phyloP scores from a whole-genome alignment of 148 eudicot species.

The Selenicereus undatus region DNA sequence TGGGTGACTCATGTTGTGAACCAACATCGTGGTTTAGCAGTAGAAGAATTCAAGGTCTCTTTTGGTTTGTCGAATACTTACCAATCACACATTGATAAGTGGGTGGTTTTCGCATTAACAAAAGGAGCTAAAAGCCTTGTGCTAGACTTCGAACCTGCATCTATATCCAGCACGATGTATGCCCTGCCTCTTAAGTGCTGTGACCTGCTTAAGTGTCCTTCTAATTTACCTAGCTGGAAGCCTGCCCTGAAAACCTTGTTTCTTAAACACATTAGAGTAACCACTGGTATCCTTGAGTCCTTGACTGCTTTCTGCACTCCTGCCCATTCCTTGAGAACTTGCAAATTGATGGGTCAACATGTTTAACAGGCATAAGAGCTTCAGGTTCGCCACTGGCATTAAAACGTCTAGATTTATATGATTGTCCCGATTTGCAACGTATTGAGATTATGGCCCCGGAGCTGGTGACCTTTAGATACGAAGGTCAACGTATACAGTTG shows the following conservation, averaged over 20 bases:
- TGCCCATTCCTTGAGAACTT: constrained; percentile 13
- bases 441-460: constrained; percentile 16
- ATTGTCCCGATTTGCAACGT: background rate
- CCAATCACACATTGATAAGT: constrained; percentile 8
- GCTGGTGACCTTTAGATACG: constrained; percentile 7
- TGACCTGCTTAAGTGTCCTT: background rate
- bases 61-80: constrained; percentile 5
- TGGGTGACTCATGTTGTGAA: constrained; percentile 22
- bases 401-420: background rate
- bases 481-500: constrained; percentile 2
- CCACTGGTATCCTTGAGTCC: background rate
- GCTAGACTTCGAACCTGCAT: background rate
- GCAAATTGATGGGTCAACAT: background rate
- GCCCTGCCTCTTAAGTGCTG: too few relatives aligned
- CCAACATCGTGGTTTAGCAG: background rate
- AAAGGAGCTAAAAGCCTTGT: constrained; percentile 18
- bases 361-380: constrained; percentile 2
- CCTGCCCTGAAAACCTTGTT: constrained; percentile 8
- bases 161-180: too few relatives aligned
- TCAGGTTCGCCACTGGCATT: background rate
- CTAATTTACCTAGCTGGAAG: background rate
- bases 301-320: constrained; percentile 3
- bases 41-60: constrained; percentile 22
- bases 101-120: constrained; percentile 19
- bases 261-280: background rate